These are phyloP conservation scores for Pyrenochaeta sp. DNA, from an alignment of 2,329 filamentous ascomycete genomes.

Conservation along the genomic window DNA sequence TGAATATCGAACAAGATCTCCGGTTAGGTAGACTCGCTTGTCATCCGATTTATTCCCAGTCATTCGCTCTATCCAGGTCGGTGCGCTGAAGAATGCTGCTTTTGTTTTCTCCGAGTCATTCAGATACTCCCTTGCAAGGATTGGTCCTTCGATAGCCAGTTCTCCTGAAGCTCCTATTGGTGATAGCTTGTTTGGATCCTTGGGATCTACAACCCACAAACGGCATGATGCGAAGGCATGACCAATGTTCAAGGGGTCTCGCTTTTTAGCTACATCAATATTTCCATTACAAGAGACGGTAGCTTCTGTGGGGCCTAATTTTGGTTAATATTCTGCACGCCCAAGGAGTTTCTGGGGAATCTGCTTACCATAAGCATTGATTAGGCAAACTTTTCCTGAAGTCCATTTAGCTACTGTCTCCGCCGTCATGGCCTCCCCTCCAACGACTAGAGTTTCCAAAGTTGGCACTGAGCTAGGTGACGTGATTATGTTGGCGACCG, in stretches of 20 bases:
- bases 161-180: slow-evolving; percentile 47
- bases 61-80: slow-evolving; percentile 19
- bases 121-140: slow-evolving; percentile 35
- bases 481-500: neutral
- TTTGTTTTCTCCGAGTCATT: slow-evolving; percentile 19
- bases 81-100: slow-evolving; percentile 15
- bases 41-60: neutral
- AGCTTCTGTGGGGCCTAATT: neutral
- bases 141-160: slow-evolving; percentile 65
- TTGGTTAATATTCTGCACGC: neutral
- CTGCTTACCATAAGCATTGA: neutral
- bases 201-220: slow-evolving; percentile 18
- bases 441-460: neutral
- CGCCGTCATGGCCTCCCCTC: neutral
- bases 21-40: neutral
- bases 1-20: neutral
- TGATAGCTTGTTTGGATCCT: slow-evolving; percentile 15
- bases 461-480: neutral
- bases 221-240: neutral
- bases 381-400: neutral
- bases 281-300: neutral
- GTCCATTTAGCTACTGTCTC: neutral
- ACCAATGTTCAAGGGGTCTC: neutral
- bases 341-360: neutral
- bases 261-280: too few species aligned